Evolutionary conservation across 2,329 filamentous ascomycete genomes (phyloP), one percentile per base, ranked within the genome.

Genomic region (Acephala macrosclerotiorum): DNA sequence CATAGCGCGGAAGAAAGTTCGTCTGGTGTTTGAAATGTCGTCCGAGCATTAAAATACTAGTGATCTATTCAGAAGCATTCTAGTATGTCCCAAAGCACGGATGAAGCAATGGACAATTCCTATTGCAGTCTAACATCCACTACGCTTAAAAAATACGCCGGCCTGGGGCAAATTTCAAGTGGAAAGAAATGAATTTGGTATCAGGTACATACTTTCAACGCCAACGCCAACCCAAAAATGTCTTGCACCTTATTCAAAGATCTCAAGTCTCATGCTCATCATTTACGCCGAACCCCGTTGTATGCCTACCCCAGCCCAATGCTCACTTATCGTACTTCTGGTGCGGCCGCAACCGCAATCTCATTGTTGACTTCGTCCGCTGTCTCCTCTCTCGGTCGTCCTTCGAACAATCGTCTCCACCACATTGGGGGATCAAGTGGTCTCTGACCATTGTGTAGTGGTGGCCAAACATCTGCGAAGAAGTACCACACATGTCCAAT

Each of bases 401-500:
- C 81, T 70, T 90, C 94, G 75, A 97, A 97, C 20, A 98, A 75
- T 49, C 94, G 86, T 65, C 92, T 87, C 95, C 95, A 99, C 90
- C 93, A 97, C 66, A 82, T 81, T 0, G 96, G 96, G 42, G 96
- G 95, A 73, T 97, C 95, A 57, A 99, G 84, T 0, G 96, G 96
- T 63, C 92, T 86, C 60, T 91, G 90, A 20, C 93, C 93, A 69
- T 91, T 89, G 79, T 97, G 92, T 51, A 97, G 86, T 2, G 94
- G 92, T 3, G 96, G 96, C 79, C 97, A 99, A 18, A 99, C 94
- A 77, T 99, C 96, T 66, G 90, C 92, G 79, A 98, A 97, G 81
- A 97, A 99, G 79, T 98, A 99, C 91, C 94, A 98, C 47, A 98
- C 85, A 79, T 99, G 96, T 11, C 96, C 96, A 45, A 98, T 94